A percentile compares a stretch with the other conserved stretches of the same genome.
Evolutionary conservation across 2,329 filamentous ascomycete genomes (phyloP).

Genomic region (Pseudogymnoascus destructans): DNA sequence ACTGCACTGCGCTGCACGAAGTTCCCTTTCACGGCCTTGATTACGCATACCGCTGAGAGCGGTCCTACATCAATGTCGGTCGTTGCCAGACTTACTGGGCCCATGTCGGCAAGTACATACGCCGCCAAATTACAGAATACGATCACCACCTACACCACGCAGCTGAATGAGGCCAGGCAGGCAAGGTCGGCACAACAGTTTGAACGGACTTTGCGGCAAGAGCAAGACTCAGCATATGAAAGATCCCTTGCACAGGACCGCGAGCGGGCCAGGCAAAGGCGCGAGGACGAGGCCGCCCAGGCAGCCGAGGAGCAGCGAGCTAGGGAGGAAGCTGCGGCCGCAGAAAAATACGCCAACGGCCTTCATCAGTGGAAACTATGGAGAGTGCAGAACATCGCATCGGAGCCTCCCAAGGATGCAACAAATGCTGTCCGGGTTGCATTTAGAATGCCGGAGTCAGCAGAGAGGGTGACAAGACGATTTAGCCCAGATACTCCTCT

Average conservation of each 20-base stretch:
- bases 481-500: slow-evolving; percentile 59
- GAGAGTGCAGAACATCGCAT: slow-evolving; percentile 53
- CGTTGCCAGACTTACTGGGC: slow-evolving; percentile 63
- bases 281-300: slow-evolving; percentile 62
- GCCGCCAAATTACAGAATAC: slow-evolving; percentile 60
- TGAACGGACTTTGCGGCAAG: slow-evolving; percentile 64
- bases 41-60: slow-evolving; percentile 77
- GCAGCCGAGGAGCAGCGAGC: slow-evolving; percentile 52
- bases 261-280: slow-evolving; percentile 63
- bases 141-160: slow-evolving; percentile 62
- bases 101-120: slow-evolving; percentile 56
- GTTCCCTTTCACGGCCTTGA: slow-evolving; percentile 77
- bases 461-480: slow-evolving; percentile 61
- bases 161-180: slow-evolving; percentile 61
- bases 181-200: slow-evolving; percentile 69
- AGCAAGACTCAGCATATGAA: slow-evolving; percentile 92
- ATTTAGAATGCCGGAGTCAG: slow-evolving; percentile 48
- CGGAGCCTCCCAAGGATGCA: slow-evolving; percentile 52
- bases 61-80: slow-evolving; percentile 84
- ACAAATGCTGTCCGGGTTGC: slow-evolving; percentile 62
- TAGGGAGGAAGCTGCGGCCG: slow-evolving; percentile 46
- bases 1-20: slow-evolving; percentile 77
- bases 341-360: slow-evolving; percentile 36
- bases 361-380: slow-evolving; percentile 63
- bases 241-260: slow-evolving; percentile 77